These are phyloP conservation scores for Pleomassaria siparia DNA, from an alignment of 2,329 filamentous ascomycete species.

Conservation along the genomic window DNA sequence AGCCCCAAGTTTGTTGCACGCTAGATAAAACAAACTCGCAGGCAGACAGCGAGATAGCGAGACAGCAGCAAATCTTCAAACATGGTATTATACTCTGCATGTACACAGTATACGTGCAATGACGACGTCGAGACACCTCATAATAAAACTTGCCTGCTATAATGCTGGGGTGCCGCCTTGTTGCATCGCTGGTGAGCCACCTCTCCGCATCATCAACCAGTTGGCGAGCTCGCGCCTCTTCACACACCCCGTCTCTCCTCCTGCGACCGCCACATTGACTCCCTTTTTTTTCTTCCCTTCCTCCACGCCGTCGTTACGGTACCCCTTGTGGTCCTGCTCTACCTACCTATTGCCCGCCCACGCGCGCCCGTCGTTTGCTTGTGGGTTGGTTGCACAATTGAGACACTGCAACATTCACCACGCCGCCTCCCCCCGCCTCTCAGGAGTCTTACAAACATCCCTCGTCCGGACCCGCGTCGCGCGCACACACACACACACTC, in stretches of 20 bases:
- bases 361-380: constrained; percentile 1
- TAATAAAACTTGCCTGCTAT: constrained; percentile 2
- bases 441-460: constrained; percentile 13
- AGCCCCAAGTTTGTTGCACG: too few relatives aligned
- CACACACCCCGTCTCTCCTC: background rate
- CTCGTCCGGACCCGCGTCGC: constrained; percentile 12
- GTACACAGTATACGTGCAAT: constrained; percentile 7
- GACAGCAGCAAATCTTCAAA: too few relatives aligned
- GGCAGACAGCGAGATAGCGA: background rate
- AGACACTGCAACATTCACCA: background rate
- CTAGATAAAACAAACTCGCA: too few relatives aligned
- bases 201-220: constrained; percentile 9
- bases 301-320: background rate
- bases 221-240: constrained; percentile 1
- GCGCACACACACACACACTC: too few relatives aligned
- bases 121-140: constrained; percentile 14
- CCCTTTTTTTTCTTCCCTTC: too few relatives aligned
- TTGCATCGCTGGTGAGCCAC: constrained; percentile 13
- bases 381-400: constrained; percentile 5
- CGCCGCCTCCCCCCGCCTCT: constrained; percentile 10
- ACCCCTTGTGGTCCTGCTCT: background rate
- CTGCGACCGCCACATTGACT: constrained; percentile 1
- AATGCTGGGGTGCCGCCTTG: constrained; percentile 18
- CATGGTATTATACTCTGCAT: too few relatives aligned
- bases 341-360: background rate